Evolutionary conservation across 176 grass and related monocot genomes (phyloP).

Genomic region (Canna indica): DNA sequence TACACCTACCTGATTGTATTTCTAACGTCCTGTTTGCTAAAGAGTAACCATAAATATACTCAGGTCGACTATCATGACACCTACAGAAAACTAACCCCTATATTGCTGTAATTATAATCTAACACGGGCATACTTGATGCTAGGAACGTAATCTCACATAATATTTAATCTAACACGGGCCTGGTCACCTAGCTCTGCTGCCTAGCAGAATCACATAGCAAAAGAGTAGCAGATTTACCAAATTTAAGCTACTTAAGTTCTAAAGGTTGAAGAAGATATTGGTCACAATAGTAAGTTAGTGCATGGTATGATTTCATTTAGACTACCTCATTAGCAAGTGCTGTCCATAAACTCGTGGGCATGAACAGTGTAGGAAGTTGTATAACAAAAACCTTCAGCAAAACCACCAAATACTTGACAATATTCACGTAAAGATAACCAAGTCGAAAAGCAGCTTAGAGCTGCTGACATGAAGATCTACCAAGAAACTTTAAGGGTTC

Average conservation of each 20-base stretch:
- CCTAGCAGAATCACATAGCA: background rate
- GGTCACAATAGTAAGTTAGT: background rate
- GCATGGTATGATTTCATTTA: background rate
- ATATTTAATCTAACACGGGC: background rate
- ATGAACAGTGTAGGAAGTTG: background rate
- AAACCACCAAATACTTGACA: background rate
- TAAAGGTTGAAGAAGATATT: too few species aligned
- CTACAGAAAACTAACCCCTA: background rate
- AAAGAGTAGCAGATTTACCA: background rate
- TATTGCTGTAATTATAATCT: background rate
- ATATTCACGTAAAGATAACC: background rate
- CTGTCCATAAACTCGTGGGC: background rate
- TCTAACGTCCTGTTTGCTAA: background rate
- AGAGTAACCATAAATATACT: background rate
- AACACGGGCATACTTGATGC: background rate
- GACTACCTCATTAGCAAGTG: background rate
- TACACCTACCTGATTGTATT: background rate
- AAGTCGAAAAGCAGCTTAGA: background rate
- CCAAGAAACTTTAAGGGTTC: too few species aligned
- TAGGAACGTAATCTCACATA: background rate
- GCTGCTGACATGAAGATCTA: background rate
- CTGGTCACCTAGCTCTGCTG: too few species aligned
- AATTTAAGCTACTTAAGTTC: background rate
- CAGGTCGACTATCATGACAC: background rate
- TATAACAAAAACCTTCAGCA: background rate